Evolutionary conservation across 345 rosid species (phyloP), one percentile per base, ranked within the genome.

Genomic region (Lepidium sativum): DNA sequence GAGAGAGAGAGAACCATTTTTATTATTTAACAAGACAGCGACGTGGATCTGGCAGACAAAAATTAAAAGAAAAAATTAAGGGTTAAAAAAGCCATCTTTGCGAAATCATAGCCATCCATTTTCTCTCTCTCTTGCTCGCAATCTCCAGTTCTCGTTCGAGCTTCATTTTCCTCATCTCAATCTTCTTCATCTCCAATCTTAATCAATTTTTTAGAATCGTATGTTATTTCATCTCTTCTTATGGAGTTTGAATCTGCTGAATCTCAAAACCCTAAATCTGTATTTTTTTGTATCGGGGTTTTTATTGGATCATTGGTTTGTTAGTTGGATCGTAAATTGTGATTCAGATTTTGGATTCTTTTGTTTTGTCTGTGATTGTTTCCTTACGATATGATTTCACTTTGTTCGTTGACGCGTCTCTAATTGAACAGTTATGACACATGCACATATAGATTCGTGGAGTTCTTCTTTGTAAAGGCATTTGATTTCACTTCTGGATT

Each of bases 181-280:
- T 33, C 61, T 42, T 56, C 70, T 29, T 40, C 60, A 9, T 60
- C 55, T 60, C 23, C 58, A 55, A 48, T 51, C 60, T 51, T 54
- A 34, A 32, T n/a, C 48, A 34, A 57, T 55, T 53, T 29, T 32
- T 53, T 56, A 44, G 9, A 40, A 29, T 58, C 40, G 76, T 72
- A 72, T 65, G 76, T 72, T 33, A 13, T 17, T 13, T 34, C 1
- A 8, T 49, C 47, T 51, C 9, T 4, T 60, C 9, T 40, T 29
- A 4, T 53, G 8, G 32, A 13, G 41, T 35, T 56, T 38, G 58
- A 63, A 55, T 63, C 43, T 55, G 62, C 11, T 34, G 43, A 63
- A 71, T 71, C 75, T 50, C 76, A 58, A 72, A 72, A 72, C 71
- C 76, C 71, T 72, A 65, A 58, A 50, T 51, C 11, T 58, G 33